These are phyloP conservation scores for Aphanocladium album DNA, from an alignment of 2,329 filamentous ascomycete species.

Conservation along the genomic window DNA sequence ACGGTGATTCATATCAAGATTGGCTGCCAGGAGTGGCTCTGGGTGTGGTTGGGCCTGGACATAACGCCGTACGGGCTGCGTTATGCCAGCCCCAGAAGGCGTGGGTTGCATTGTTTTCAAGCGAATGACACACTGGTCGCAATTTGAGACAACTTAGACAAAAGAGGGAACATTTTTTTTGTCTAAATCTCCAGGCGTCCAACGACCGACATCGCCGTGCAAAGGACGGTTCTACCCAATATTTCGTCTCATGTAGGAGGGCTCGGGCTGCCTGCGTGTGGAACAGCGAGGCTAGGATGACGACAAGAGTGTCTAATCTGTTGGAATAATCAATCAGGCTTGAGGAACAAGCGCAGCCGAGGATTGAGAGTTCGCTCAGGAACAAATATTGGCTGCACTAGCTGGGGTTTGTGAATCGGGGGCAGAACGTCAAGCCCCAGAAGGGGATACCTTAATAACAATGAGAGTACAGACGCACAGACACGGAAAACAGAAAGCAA, in stretches of 20 bases:
- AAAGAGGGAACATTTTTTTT: neutral
- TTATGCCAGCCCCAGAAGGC: neutral
- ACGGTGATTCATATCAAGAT: neutral
- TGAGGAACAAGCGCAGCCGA: neutral
- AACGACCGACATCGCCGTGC: too few relatives aligned
- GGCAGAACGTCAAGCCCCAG: neutral
- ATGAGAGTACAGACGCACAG: neutral
- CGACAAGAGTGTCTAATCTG: neutral
- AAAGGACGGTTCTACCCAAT: too few relatives aligned
- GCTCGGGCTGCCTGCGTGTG: too few relatives aligned
- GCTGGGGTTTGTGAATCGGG: neutral
- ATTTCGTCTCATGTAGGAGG: too few relatives aligned
- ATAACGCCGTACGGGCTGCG: neutral
- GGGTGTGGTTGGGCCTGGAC: neutral
- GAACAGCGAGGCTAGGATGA: neutral
- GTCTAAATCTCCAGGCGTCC: too few relatives aligned
- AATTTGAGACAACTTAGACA: neutral
- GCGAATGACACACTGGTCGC: neutral
- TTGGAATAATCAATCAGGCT: neutral
- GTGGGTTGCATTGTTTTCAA: neutral
- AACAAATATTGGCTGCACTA: neutral
- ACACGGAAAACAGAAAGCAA: neutral
- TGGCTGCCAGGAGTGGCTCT: neutral
- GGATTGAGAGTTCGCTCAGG: neutral
- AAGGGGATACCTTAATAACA: too few relatives aligned